Base-by-base conservation (phyloP, 73 alveolate species). In the Paramecium primaurelia region DNA sequence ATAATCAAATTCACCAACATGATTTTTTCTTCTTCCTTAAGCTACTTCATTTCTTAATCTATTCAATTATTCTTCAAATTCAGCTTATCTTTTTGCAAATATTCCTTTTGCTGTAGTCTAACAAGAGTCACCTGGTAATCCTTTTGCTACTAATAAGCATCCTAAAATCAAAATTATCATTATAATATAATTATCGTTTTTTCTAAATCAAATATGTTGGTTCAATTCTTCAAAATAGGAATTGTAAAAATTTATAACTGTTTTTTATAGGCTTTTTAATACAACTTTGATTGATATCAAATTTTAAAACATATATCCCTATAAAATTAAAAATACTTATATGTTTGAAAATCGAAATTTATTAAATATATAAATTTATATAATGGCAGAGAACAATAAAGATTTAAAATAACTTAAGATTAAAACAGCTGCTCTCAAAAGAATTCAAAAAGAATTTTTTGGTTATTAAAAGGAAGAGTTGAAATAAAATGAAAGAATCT, bases 1-100 rank as follows among this genome's bases (percentile, higher is more conserved):
- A 80, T 80, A 80, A 18, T 40, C 91, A 20, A 44, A 14, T 36
- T 80, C 71, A 2, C 77, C 77, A 20, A 40, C 2, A 26, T 80
- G 91, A 80, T 80, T 80, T 20, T 34, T 20, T 44, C 91, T 42
- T 45, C 91, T 40, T 45, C 91, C 91, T 26, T 80, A 47, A 44
- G 91, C 71, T 18, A 80, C 91, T 47, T 80, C 91, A 44, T 80
- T 80, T 80, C 91, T 80, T 49, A 80, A 47, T 80, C 91, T 42
- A 80, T 80, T 80, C 16, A 80, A 47, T 42, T 34, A 34, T 49
- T 80, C 91, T 42, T 80, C 91, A 47, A 80, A 80, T 25, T 42
- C 91, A 20, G 91, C 8, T 32, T 25, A 10, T 49, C 58, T 80
- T 26, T 49, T 80, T 20, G 91, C 91, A 25, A 80, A 34, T 26